A percentile compares a stretch with the other conserved stretches of the same genome.
Evolutionary conservation across 306 rosid species (phyloP).

Genomic region (Sophora flavescens): DNA sequence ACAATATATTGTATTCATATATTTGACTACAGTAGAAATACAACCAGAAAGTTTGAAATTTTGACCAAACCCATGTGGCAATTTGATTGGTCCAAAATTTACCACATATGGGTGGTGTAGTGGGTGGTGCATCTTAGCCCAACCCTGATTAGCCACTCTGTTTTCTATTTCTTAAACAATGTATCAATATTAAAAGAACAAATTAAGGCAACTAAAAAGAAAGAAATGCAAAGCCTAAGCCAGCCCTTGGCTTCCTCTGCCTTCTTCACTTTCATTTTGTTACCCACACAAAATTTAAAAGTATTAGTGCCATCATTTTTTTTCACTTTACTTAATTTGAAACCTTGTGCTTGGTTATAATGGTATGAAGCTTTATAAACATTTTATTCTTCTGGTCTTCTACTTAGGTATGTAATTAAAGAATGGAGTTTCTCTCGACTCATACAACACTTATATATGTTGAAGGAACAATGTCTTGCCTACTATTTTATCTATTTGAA

Average conservation of each 20-base stretch:
- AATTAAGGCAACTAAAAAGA: not conserved
- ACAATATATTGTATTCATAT: too few species aligned
- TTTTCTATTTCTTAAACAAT: not conserved
- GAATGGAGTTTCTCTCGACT: not conserved
- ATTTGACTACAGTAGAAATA: too few species aligned
- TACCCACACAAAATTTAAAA: constrained; percentile 8
- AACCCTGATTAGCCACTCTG: too few species aligned
- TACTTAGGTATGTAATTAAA: not conserved
- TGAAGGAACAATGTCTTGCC: too few species aligned
- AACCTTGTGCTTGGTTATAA: constrained; percentile 11
- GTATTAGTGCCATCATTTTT: constrained; percentile 2
- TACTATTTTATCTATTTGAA: too few species aligned
- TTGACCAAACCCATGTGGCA: too few species aligned
- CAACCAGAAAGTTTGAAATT: too few species aligned
- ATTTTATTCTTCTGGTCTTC: constrained; percentile 22
- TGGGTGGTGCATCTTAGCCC: too few species aligned
- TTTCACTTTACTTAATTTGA: constrained; percentile 29
- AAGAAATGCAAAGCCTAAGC: not conserved
- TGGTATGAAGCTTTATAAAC: constrained; percentile 6
- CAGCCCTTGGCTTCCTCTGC: not conserved
- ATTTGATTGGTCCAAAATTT: too few species aligned
- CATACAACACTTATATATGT: too few species aligned
- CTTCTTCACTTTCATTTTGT: not conserved
- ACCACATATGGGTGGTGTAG: too few species aligned
- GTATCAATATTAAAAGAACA: not conserved